These are phyloP conservation scores for Eucalyptus tenuipes DNA, from an alignment of 345 rosid genomes.

Conservation along the genomic window DNA sequence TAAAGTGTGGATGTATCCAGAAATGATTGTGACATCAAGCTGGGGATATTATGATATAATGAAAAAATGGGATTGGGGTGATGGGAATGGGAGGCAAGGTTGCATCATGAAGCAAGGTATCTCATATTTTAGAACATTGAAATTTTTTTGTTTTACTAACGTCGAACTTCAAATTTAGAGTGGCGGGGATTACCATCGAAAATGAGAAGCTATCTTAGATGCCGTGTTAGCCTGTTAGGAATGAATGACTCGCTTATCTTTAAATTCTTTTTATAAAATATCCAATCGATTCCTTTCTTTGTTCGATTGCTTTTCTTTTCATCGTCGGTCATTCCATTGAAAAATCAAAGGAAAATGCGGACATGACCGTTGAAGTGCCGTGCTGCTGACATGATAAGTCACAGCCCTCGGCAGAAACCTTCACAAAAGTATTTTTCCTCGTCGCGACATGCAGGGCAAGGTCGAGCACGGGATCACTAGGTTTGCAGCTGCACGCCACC, in stretches of 20 bases:
- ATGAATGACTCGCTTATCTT: background rate
- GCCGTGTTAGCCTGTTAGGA: fast-evolving
- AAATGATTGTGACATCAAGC: background rate
- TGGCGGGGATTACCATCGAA: background rate
- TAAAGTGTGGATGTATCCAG: background rate
- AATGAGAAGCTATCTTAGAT: background rate
- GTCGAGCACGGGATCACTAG: background rate
- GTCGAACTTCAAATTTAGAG: background rate
- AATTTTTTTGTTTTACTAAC: fast-evolving
- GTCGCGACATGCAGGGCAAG: background rate
- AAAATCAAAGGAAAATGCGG: background rate
- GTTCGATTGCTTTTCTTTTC: background rate
- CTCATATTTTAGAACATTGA: background rate
- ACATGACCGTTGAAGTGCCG: background rate
- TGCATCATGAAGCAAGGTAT: background rate
- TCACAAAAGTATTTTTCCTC: background rate
- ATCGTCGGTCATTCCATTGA: background rate
- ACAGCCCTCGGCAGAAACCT: background rate
- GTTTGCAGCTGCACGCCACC: background rate
- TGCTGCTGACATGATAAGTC: background rate
- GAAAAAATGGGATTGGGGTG: background rate
- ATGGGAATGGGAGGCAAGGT: background rate
- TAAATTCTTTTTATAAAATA: background rate
- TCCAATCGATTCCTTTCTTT: background rate
- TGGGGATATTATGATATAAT: background rate